Evolutionary conservation across 768 basidiomycete species (phyloP), one percentile per base, ranked within the genome.

Genomic region (Melanogaster broomeanus): DNA sequence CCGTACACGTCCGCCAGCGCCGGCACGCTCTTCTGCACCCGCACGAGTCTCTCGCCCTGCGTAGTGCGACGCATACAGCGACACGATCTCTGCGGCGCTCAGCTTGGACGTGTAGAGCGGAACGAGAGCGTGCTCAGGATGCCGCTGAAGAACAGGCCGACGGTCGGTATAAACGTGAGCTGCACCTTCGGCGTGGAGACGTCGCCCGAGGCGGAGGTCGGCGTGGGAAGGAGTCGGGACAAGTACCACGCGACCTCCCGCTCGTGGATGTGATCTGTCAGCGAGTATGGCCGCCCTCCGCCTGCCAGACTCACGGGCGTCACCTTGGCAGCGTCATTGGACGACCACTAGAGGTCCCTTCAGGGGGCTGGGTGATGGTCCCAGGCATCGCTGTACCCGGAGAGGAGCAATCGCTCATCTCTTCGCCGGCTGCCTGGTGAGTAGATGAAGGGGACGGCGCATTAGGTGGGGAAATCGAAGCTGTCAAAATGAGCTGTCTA

Each of bases 261-360:
- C 70, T 99, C 97, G 76, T 99, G 97, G 63, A 99, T 97, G 72
- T 99, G 97, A 69, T 95, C 94, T 12, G 97, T 99, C 42, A 99
- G 74, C 1, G 92, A 63, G 72, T 99, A 99, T 6, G 95, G 87
- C 47, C 84, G 81, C 42, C 98, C 72, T 2, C 86, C 90, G 12
- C 88, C 86, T 2, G 72, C 74, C 13, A 99, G 83, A 54, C 78
- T 84, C 58, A 89, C 84, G 0, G 90, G 77, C 1, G 85, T 75
- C 13, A 97, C 81, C 70, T 98, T 98, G 39, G 87, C 13, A 84
- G 74, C 33, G 85, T 93, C 25, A 79, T 76, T 0, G 89, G 88
- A 24, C 80, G 79, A 11, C 91, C 90, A 43, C 54, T 58, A 0
- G 87, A 81, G 51, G 88, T 81, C 2, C 77, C 72, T 57, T 84